Base-by-base conservation (phyloP, 2,329 filamentous ascomycete species). In the Penicillium vulpinum region DNA sequence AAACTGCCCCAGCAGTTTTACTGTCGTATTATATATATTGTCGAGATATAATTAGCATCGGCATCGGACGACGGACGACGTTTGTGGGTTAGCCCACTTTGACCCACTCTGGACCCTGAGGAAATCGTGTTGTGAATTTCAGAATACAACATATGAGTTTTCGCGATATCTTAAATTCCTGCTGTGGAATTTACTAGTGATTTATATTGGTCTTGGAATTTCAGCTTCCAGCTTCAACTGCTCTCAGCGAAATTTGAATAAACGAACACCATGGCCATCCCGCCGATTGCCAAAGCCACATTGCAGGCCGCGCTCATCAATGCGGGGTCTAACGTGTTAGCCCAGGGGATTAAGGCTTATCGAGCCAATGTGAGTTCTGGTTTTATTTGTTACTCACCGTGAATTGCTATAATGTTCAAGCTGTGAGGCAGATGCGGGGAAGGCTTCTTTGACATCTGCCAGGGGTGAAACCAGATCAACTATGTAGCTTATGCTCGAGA, bases 281-380 rank as follows among this genome's bases (percentile, higher is more conserved):
- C 81, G 36, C 80, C 79, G 2, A 81, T 85, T 60, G 71, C 79
- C 46, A 78, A 76, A 59, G 81, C 83, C 51, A 83, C 82, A 29
- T 62, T 85, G 31, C 83, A 84, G 67, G 80, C 83, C 21, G 76
- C 79, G 8, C 69, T 75, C 40, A 75, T 85, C 10, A 83, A 82
- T 22, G 78, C 79, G 6, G 72, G 74, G 16, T 85, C 83, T 31
- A 85, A 85, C 64, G 67, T 85, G 39, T 71, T 83, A 49, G 83
- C 83, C 24, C 83, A 86, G 64, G 71, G 79, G 31, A 79, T 85
- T 61, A 75, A 80, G 38, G 77, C 82, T 16, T 81, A 80, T 62
- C 77, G 77, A 57, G 69, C 76, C 54, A 67, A 74, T 58, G 80
- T 81, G 59, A 50, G 55, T 58, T 16, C 13, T 22, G 13, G 21